Base-by-base conservation (phyloP, 2,329 filamentous ascomycete species). In the Davidsoniella virescens region DNA sequence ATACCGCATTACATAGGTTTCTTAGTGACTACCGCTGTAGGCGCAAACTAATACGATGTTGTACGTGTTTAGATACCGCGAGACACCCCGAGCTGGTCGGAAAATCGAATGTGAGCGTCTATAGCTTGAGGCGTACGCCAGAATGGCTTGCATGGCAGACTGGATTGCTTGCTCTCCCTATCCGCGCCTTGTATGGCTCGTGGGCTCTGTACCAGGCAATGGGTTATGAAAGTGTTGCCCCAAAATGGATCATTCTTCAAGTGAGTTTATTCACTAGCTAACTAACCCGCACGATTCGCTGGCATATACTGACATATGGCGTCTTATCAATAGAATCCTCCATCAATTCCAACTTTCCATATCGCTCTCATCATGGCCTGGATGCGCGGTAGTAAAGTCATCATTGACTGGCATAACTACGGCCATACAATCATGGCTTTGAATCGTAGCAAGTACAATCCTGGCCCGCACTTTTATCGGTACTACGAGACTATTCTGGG, bases 341-440 rank as follows among this genome's bases (percentile, higher is more conserved):
- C 92, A 0, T 92, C 90, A 0, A 94, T 96, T 53, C 92, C 92
- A 0, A 94, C 87, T 0, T 75, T 98, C 18, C 76, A 82, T 47
- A 70, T 95, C 37, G 83, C 86, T 14, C 71, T 80, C 18, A 54
- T 88, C 3, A 71, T 86, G 44, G 85, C 84, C 59, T 75, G 80
- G 57, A 63, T 94, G 47, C 81, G 92, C 46, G 82, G 85, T 57
- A 94, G 85, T 38, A 76, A 77, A 51, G 73, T 98, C 3, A 72
- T 96, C 54, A 84, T 96, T 50, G 92, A 98, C 68, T 98, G 92
- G 92, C 92, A 98, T 69, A 98, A 98, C 65, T 96, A 95, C 64
- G 92, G 90, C 57, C 94, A 90, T 72, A 90, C 87, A 7, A 94
- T 98, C 58, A 76, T 98, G 3, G 84, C 75, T 4, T 70, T 75